Evolutionary conservation across 2,329 filamentous ascomycete species (phyloP).

Genomic region (Scedosporium dehoogii): DNA sequence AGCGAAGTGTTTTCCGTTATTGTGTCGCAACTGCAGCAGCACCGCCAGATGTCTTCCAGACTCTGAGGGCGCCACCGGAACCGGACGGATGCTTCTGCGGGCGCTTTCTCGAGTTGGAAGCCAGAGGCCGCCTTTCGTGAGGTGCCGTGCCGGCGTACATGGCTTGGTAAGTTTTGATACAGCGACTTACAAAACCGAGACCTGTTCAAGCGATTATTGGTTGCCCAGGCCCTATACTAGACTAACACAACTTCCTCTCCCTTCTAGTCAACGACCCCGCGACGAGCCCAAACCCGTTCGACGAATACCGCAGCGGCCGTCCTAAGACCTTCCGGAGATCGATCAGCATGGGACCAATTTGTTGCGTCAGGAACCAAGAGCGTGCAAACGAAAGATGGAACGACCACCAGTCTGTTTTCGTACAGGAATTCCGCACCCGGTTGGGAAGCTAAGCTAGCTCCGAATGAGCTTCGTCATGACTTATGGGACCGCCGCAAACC

Average conservation of each 20-base stretch:
- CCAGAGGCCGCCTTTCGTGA: neutral
- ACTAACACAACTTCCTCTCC: neutral
- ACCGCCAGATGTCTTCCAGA: neutral
- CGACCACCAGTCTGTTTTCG: no score
- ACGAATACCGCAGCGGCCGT: neutral
- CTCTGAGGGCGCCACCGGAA: neutral
- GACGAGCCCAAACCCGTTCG: neutral
- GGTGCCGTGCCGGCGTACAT: neutral
- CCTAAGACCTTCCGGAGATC: neutral
- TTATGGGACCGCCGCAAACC: neutral
- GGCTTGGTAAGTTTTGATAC: neutral
- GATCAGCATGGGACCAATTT: neutral
- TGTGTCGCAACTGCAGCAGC: neutral
- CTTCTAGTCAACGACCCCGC: neutral
- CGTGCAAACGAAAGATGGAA: neutral
- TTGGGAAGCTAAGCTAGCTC: no score
- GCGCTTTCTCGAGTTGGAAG: neutral
- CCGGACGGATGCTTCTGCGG: conserved; percentile 3
- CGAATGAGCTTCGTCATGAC: no score
- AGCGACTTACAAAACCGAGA: no score
- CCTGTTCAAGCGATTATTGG: no score
- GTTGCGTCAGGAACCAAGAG: neutral
- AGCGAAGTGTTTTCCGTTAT: neutral
- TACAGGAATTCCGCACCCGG: no score
- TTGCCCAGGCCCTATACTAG: no score